Base-by-base conservation (phyloP, 352 stramenopile genomes). In the Nothophytophthora sp. region DNA sequence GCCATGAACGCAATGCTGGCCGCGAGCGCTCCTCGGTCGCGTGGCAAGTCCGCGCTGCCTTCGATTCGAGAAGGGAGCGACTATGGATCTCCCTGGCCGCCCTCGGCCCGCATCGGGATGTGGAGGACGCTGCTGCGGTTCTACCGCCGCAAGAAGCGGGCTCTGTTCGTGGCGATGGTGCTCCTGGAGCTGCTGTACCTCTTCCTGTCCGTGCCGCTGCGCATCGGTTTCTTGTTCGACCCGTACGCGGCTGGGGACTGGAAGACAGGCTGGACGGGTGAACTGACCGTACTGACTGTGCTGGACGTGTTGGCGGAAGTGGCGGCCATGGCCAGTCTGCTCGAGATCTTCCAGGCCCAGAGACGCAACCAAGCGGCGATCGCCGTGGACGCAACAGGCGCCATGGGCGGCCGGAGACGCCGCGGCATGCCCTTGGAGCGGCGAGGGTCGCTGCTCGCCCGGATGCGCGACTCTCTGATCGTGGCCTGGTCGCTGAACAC, bases 181-280 rank as follows among this genome's bases (percentile, higher is more conserved):
- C 39, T 70, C 8, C 32, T 43, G 16, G 64, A 73, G 43, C 52
- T 77, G 41, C 25, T 80, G 18, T 91, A 91, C 62, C 50, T 79
- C 16, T 62, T 85, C 28, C 15, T 78, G 22, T 88, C 67, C 13
- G 49, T 91, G 4, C 80, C 78, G 15, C 60, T 90, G 7, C 79
- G 80, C 0, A 66, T 93, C 33, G 82, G 80, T 18, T 86, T 93
- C 43, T 59, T 84, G 43, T 90, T 81, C 38, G 76, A 89, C 50
- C 76, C 76, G 3, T 78, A 81, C 33, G 28, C 56, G 1, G 24
- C 18, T 0, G 20, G 25, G 5, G 42, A 45, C 19, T 63, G 56
- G 38, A 18, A 25, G 0, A 24, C 43, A 3, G 58, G 55, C 0
- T 91, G 80, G 80, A 86, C 67, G 2, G 32, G 28, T 0, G 65